Percentiles rank a stretch among this genome's conserved stretches.
phyloP scores from a whole-genome alignment of 164 flowering plant species.

The Buxus sempervirens region DNA sequence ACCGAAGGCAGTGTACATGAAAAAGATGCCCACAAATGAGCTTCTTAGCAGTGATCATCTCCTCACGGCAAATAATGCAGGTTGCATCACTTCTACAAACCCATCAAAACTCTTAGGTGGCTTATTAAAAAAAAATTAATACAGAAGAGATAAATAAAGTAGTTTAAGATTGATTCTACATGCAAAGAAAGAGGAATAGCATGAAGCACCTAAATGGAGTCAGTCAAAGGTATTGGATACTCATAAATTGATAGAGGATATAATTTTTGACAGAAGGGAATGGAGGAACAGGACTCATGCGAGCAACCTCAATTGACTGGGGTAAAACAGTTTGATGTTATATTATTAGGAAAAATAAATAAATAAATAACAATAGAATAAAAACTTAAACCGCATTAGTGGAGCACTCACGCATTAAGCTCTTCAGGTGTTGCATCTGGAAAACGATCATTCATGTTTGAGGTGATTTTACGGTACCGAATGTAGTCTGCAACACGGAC shows the following conservation, averaged over 20 bases:
- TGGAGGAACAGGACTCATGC: too few species aligned
- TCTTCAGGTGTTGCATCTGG: conserved; percentile 98
- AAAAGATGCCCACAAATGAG: conserved; percentile 92
- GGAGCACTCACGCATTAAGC: conserved; percentile 62
- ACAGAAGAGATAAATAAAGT: too few species aligned
- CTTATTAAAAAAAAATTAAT: too few species aligned
- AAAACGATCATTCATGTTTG: conserved; percentile 97
- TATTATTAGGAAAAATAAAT: too few species aligned
- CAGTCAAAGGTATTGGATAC: too few species aligned
- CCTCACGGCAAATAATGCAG: conserved; percentile 99
- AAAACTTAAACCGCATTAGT: background rate
- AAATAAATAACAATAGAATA: background rate
- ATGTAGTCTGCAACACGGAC: conserved; percentile 91
- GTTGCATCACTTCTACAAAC: conserved; percentile 88
- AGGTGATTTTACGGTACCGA: conserved; percentile 95
- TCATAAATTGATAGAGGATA: too few species aligned
- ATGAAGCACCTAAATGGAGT: too few species aligned
- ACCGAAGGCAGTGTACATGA: conserved; percentile 95
- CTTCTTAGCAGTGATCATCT: conserved; percentile 95
- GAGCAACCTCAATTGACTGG: too few species aligned
- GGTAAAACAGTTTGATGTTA: too few species aligned
- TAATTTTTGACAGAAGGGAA: too few species aligned
- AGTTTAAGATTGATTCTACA: too few species aligned
- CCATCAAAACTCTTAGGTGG: conserved; percentile 1
- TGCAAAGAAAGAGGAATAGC: too few species aligned